Evolutionary conservation across 2,329 filamentous ascomycete genomes (phyloP).

Genomic region (Paracorniculantispora psalliotae): DNA sequence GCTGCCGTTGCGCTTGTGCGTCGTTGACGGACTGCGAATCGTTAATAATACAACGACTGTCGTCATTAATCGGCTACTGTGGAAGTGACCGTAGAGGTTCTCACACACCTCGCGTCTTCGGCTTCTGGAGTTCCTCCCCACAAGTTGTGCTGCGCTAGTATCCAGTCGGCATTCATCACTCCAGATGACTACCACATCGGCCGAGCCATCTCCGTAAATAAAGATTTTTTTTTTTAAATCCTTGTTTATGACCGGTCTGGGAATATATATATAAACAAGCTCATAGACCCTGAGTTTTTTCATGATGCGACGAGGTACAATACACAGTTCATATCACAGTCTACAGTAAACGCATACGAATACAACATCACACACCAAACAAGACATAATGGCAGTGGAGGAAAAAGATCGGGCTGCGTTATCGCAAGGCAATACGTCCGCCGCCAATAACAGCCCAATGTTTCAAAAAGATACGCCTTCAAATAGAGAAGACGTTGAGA

Average conservation of each 20-base stretch:
- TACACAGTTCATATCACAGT: background rate
- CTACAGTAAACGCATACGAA: background rate
- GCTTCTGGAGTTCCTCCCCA: background rate
- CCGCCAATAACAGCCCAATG: background rate
- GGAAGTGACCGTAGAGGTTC: background rate
- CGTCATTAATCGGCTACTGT: constrained; percentile 1
- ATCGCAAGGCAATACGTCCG: background rate
- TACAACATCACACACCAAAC: background rate
- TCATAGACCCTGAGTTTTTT: background rate
- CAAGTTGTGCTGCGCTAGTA: background rate
- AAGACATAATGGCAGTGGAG: background rate
- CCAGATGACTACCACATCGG: background rate
- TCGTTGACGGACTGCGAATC: background rate
- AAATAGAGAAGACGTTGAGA: background rate
- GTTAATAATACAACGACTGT: background rate
- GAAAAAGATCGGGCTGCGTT: background rate
- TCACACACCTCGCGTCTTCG: constrained; percentile 7
- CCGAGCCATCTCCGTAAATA: background rate
- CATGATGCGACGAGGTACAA: background rate
- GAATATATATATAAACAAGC: background rate
- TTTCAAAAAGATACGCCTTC: background rate
- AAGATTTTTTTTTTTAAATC: background rate
- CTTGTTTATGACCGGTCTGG: background rate
- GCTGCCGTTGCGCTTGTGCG: background rate
- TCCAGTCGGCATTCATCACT: background rate